A percentile compares a stretch with the other conserved stretches of the same genome.
These are phyloP conservation scores for Secale cereale DNA, from an alignment of 176 grass and related monocot genomes.

Conservation along the genomic window DNA sequence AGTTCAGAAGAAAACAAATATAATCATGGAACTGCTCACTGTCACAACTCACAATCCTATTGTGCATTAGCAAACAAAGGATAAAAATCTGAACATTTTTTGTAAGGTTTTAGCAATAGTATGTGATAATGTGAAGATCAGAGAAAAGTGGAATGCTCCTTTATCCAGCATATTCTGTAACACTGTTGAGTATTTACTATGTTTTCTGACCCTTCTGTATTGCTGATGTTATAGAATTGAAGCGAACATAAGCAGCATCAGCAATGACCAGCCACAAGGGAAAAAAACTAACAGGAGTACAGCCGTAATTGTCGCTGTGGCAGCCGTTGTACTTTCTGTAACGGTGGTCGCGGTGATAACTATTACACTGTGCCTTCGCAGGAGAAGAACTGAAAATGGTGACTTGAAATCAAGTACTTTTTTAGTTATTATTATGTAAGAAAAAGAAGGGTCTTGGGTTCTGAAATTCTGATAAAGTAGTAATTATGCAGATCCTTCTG, in stretches of 20 bases:
- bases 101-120: neutral
- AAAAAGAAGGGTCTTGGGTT: too few species aligned
- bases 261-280: neutral
- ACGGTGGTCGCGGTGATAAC: neutral
- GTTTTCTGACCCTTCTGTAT: neutral
- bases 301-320: neutral
- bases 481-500: conserved; percentile 1
- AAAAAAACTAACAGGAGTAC: neutral
- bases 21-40: neutral
- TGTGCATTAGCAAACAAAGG: neutral
- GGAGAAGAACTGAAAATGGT: conserved; percentile 18
- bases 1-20: neutral
- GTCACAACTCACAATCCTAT: neutral
- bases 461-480: neutral
- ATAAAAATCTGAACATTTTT: neutral
- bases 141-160: neutral
- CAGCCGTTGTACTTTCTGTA: neutral
- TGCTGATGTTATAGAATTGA: neutral
- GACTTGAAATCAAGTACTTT: too few species aligned
- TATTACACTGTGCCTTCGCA: conserved; percentile 10
- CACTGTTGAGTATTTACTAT: neutral
- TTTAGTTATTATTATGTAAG: too few species aligned
- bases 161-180: neutral
- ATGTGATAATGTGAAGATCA: neutral
- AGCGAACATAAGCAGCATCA: neutral